A percentile compares a stretch with the other conserved stretches of the same genome.
Conservation (phyloP, 2,329 filamentous ascomycete species). For the Phaeosphaeria sp. region DNA sequence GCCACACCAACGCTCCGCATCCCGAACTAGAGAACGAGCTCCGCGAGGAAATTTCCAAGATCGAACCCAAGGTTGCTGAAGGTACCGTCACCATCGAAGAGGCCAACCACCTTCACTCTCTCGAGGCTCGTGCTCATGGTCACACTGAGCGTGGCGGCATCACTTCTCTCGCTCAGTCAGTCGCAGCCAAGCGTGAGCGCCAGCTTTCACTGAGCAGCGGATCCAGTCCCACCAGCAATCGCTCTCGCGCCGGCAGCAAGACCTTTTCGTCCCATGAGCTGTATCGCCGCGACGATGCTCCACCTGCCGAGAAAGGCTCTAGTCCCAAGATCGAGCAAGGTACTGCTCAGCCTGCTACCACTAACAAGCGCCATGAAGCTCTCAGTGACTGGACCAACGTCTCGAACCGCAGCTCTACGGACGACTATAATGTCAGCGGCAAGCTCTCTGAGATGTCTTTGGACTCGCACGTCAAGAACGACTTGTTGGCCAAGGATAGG, state of each 20-base stretch:
- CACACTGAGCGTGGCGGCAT: slow-evolving; percentile 46
- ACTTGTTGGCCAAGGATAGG: not conserved
- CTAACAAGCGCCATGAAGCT: slow-evolving; percentile 14
- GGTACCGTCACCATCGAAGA: slow-evolving; percentile 49
- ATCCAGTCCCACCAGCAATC: slow-evolving; percentile 4
- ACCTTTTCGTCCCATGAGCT: slow-evolving; percentile 31
- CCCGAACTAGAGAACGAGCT: slow-evolving; percentile 40
- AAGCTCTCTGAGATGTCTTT: slow-evolving; percentile 10
- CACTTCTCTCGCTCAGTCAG: slow-evolving; percentile 49
- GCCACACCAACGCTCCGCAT: slow-evolving; percentile 31
- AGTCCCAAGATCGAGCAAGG: slow-evolving; percentile 43
- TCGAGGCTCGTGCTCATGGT: slow-evolving; percentile 48
- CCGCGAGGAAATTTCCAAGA: slow-evolving; percentile 37
- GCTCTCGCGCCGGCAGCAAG: slow-evolving; percentile 19
- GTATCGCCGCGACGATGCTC: slow-evolving; percentile 37
- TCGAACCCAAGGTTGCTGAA: slow-evolving; percentile 41
- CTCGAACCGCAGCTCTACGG: slow-evolving; percentile 4
- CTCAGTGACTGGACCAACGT: slow-evolving; percentile 21
- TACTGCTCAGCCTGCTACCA: slow-evolving; percentile 23
- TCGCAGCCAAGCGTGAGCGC: slow-evolving; percentile 41
- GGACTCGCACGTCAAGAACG: slow-evolving; percentile 2
- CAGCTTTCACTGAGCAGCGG: slow-evolving; percentile 22
- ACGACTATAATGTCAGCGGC: slow-evolving; percentile 3
- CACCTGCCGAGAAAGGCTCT: slow-evolving; percentile 35
- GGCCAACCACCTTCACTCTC: slow-evolving; percentile 50